phyloP scores from a whole-genome alignment of 2,329 filamentous ascomycete species.

The Tolypocladium album region DNA sequence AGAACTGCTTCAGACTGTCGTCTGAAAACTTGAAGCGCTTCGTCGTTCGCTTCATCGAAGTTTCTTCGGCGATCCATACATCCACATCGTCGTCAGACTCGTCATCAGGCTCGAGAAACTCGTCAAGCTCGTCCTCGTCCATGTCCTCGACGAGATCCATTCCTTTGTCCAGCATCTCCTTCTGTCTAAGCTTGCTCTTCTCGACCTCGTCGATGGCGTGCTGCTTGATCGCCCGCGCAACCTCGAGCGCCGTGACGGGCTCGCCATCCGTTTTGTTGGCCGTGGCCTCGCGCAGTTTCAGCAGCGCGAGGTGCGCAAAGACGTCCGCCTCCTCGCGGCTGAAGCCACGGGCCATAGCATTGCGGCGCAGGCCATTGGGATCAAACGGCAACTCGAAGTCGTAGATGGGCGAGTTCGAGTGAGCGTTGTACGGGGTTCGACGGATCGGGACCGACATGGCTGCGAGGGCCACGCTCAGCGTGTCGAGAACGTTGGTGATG shows the following conservation, averaged over 20 bases:
- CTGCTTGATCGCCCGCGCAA: slow-evolving; percentile 11
- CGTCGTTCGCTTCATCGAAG: slow-evolving; percentile 4
- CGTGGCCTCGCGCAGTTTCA: slow-evolving; percentile 8
- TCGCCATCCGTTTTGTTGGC: not conserved
- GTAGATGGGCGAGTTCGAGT: slow-evolving; percentile 1
- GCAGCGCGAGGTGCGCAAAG: slow-evolving; percentile 10
- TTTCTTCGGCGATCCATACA: slow-evolving; percentile 4
- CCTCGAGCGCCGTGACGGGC: slow-evolving; percentile 7
- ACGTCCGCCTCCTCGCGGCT: slow-evolving; percentile 8
- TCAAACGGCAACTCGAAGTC: slow-evolving; percentile 9
- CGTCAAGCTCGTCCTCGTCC: slow-evolving; percentile 3
- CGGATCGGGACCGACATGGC: not conserved
- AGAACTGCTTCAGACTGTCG: slow-evolving; percentile 15
- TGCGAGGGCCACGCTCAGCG: not conserved
- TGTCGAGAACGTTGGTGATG: not conserved
- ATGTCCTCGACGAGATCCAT: slow-evolving; percentile 7
- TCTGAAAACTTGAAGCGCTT: slow-evolving; percentile 19
- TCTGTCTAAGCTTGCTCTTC: slow-evolving; percentile 1
- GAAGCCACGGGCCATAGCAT: slow-evolving; percentile 10
- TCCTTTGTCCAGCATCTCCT: slow-evolving; percentile 1
- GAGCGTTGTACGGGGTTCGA: not conserved
- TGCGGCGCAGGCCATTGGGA: slow-evolving; percentile 7
- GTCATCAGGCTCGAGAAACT: not conserved
- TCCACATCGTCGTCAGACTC: not conserved
- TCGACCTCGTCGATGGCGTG: slow-evolving; percentile 9